Evolutionary conservation across 176 grass and related monocot species (phyloP).

Genomic region (Ananas comosus): DNA sequence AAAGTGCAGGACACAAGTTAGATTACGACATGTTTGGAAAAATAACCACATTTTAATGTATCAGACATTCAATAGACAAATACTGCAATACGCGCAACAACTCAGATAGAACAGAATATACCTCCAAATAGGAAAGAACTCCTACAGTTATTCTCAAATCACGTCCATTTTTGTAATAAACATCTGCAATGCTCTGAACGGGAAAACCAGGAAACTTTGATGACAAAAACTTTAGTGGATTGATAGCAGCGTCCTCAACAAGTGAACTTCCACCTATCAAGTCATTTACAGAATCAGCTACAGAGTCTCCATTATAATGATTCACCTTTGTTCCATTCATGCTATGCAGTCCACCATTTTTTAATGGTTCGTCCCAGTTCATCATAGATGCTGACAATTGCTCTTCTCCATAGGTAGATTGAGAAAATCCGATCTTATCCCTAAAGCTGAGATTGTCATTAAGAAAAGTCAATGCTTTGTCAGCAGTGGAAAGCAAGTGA

Average conservation of each 20-base stretch:
- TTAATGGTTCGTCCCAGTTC: constrained; percentile 44
- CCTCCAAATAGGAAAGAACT: constrained; percentile 76
- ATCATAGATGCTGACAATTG: constrained; percentile 41
- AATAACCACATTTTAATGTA: background rate
- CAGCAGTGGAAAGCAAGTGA: constrained; percentile 41
- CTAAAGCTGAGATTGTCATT: constrained; percentile 26
- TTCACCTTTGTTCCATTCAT: constrained; percentile 49
- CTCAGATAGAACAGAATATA: constrained; percentile 23
- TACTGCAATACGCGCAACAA: background rate
- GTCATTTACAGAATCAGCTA: constrained; percentile 35
- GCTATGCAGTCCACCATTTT: constrained; percentile 45
- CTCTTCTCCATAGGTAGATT: constrained; percentile 30
- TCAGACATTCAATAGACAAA: constrained; percentile 16
- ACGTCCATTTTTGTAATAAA: constrained; percentile 49
- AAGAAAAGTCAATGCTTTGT: constrained; percentile 28
- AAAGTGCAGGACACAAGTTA: background rate
- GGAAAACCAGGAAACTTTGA: constrained; percentile 50
- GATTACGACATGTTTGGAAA: background rate
- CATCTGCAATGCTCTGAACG: constrained; percentile 47
- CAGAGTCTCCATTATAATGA: constrained; percentile 55
- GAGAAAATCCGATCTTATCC: constrained; percentile 38
- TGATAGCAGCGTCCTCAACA: constrained; percentile 27
- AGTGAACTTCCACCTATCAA: constrained; percentile 23
- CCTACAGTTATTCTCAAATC: constrained; percentile 67
- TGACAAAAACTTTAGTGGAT: constrained; percentile 37